These are phyloP conservation scores for Hibiscus trionum DNA, from an alignment of 345 rosid genomes.

Conservation along the genomic window DNA sequence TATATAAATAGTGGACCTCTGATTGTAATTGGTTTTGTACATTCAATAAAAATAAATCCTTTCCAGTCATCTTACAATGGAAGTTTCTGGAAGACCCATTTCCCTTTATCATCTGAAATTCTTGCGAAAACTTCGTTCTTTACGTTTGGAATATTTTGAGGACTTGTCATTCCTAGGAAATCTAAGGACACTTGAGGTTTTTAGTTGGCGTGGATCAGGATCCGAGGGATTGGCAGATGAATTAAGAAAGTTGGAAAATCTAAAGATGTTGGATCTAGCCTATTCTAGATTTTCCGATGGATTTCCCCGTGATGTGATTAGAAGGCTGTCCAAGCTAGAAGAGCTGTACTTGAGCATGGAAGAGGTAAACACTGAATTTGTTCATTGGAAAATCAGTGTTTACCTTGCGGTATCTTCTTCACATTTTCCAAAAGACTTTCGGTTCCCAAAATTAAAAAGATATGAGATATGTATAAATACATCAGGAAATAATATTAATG, in stretches of 20 bases:
- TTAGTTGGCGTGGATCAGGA: neutral
- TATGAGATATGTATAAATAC: neutral
- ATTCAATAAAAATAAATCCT: too few species aligned
- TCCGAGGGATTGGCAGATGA: neutral
- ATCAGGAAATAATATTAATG: too few species aligned
- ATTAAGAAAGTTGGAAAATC: neutral
- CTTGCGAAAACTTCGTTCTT: neutral
- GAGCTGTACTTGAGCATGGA: neutral
- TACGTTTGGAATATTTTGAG: neutral
- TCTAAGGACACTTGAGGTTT: neutral
- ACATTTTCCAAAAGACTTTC: neutral
- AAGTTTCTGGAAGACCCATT: neutral
- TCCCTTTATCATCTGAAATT: neutral
- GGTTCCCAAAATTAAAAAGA: neutral
- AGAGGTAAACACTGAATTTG: neutral
- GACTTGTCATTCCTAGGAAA: neutral
- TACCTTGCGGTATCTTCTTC: neutral
- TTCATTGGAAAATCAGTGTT: too few species aligned
- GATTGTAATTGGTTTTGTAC: too few species aligned
- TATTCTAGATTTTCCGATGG: too few species aligned
- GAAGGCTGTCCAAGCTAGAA: neutral
- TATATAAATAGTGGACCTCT: too few species aligned
- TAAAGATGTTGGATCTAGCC: neutral
- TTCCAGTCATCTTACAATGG: too few species aligned
- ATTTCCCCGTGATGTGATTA: neutral